A percentile compares a stretch with the other conserved stretches of the same genome.
These are phyloP conservation scores for Citrus medica DNA, from an alignment of 345 rosid genomes.

Conservation along the genomic window DNA sequence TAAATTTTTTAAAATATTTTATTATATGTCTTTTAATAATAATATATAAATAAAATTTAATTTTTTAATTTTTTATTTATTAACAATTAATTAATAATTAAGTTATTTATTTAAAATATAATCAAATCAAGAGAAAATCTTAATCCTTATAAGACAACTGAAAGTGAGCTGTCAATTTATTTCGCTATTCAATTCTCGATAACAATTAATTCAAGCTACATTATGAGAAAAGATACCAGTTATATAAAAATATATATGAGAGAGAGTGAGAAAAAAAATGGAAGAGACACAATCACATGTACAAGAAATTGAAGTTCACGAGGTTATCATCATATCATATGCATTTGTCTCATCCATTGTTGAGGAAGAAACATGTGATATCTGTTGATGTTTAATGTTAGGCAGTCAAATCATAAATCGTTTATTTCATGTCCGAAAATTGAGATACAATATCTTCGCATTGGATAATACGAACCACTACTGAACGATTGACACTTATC, in stretches of 20 bases:
- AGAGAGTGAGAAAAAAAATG: no score
- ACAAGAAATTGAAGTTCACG: not conserved
- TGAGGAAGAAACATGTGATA: not conserved
- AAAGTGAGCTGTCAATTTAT: no score
- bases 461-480: not conserved
- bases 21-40: accelerated
- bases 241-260: no score
- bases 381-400: not conserved
- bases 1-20: no score
- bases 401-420: not conserved
- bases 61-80: no score
- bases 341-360: not conserved
- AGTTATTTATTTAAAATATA: accelerated
- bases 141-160: no score
- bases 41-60: accelerated
- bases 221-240: no score
- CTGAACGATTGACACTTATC: not conserved
- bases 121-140: accelerated
- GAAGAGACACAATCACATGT: no score
- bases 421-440: no score
- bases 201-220: not conserved
- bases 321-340: not conserved
- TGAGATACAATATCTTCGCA: no score
- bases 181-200: not conserved
- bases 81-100: accelerated